Percentiles rank a stretch among this genome's conserved stretches.
Conservation (phyloP, 2,329 filamentous ascomycete genomes). For the Calonectria fujianensis region DNA sequence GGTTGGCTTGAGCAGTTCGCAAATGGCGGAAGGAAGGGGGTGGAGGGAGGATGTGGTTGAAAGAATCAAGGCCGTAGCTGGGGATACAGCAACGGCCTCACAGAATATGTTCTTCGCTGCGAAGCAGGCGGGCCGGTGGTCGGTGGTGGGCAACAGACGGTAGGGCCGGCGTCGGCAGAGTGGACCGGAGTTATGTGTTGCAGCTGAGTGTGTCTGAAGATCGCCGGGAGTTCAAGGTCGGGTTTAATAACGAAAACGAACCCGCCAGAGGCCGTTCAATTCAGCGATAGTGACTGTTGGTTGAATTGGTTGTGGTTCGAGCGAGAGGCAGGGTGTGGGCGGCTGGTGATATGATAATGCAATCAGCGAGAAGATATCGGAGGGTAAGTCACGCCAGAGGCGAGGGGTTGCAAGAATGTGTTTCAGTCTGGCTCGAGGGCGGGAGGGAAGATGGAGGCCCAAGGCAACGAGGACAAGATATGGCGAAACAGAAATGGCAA, state of each 20-base stretch:
- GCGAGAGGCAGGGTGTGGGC: slow-evolving; percentile 39
- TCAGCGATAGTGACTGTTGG: slow-evolving; percentile 16
- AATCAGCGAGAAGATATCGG: slow-evolving; percentile 42
- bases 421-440: slow-evolving; percentile 27
- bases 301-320: slow-evolving; percentile 28
- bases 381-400: slow-evolving; percentile 12
- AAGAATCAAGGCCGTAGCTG: slow-evolving; percentile 38
- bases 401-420: slow-evolving; percentile 21
- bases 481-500: slow-evolving; percentile 38
- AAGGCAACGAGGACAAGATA: slow-evolving; percentile 30
- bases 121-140: background rate
- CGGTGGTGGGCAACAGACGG: slow-evolving; percentile 25
- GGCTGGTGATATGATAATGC: slow-evolving; percentile 41
- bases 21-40: background rate
- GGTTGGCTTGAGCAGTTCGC: slow-evolving; percentile 42
- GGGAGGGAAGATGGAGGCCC: slow-evolving; percentile 16
- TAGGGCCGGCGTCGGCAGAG: slow-evolving; percentile 25
- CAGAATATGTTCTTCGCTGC: slow-evolving; percentile 1
- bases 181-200: background rate
- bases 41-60: background rate
- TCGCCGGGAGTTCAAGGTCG: background rate
- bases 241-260: slow-evolving; percentile 16
- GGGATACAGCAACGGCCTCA: slow-evolving; percentile 31
- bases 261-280: slow-evolving; percentile 8
- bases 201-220: background rate